These are phyloP conservation scores for Phyllosticta paracitricarpa DNA, from an alignment of 2,329 filamentous ascomycete genomes.

Conservation along the genomic window DNA sequence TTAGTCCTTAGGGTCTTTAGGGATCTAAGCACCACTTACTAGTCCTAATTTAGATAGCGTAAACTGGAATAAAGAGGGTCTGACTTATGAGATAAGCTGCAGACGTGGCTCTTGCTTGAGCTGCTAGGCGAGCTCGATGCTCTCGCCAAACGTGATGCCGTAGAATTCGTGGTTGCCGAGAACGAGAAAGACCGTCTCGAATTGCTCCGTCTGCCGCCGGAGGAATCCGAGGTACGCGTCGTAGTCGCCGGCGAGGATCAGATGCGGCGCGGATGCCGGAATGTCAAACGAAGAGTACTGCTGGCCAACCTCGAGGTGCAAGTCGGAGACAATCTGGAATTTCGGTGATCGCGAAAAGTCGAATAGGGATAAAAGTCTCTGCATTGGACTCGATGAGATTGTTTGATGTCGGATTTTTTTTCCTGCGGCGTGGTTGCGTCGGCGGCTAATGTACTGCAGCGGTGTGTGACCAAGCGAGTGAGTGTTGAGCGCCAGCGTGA, in stretches of 20 bases:
- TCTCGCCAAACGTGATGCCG: constrained; percentile 18
- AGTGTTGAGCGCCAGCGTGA: too few species aligned
- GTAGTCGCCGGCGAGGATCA: constrained; percentile 25
- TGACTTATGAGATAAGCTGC: neutral
- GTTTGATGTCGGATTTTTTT: too few species aligned
- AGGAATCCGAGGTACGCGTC: constrained; percentile 23
- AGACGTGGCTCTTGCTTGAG: constrained; percentile 21
- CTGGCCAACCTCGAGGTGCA: constrained; percentile 20
- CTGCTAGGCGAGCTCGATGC: constrained; percentile 18
- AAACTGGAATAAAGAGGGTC: too few species aligned
- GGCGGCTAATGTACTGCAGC: too few species aligned
- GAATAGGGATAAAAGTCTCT: too few species aligned
- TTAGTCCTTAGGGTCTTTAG: too few species aligned
- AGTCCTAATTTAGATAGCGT: too few species aligned
- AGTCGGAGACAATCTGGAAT: constrained; percentile 25
- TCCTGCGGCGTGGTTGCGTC: too few species aligned
- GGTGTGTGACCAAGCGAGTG: too few species aligned
- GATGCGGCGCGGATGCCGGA: constrained; percentile 18
- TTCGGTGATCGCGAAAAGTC: too few species aligned
- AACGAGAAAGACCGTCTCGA: constrained; percentile 22
- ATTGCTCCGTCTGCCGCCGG: constrained; percentile 19
- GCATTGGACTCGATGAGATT: too few species aligned
- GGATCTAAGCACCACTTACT: too few species aligned
- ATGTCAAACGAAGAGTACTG: constrained; percentile 25
- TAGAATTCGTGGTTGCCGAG: constrained; percentile 22